Evolutionary conservation across 2,329 filamentous ascomycete species (phyloP).

Genomic region (Gremmenia infestans): DNA sequence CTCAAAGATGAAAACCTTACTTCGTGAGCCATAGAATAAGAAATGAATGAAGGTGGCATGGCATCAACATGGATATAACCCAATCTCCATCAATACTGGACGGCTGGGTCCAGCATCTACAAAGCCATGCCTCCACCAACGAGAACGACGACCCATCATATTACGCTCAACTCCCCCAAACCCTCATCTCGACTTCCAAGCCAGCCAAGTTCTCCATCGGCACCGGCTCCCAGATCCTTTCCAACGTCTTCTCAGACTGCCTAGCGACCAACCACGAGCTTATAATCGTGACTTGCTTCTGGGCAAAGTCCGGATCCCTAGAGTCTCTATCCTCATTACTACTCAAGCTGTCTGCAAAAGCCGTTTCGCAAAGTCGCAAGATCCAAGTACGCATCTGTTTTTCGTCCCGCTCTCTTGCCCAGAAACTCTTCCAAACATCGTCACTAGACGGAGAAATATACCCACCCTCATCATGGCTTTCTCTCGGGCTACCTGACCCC

Average conservation of each 20-base stretch:
- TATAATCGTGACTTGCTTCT: constrained; percentile 78
- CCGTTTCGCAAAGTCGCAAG: constrained; percentile 30
- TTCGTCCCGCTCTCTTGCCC: constrained; percentile 65
- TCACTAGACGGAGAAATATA: constrained; percentile 59
- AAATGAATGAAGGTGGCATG: not conserved
- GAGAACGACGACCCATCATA: constrained; percentile 40
- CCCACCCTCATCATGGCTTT: constrained; percentile 48
- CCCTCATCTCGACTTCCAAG: constrained; percentile 44
- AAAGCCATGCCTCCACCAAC: constrained; percentile 5
- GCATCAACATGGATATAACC: not conserved
- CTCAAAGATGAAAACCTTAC: not conserved
- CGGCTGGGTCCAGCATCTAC: constrained; percentile 14
- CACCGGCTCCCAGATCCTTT: constrained; percentile 51
- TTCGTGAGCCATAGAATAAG: not conserved
- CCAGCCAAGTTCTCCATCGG: constrained; percentile 49
- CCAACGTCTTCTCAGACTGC: constrained; percentile 56
- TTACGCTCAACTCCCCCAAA: constrained; percentile 40
- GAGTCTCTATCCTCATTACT: constrained; percentile 54
- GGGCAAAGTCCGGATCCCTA: constrained; percentile 62
- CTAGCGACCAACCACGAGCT: constrained; percentile 57
- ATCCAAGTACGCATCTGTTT: constrained; percentile 61
- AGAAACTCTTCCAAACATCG: constrained; percentile 71
- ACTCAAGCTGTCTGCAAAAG: constrained; percentile 50
- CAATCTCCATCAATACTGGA: constrained; percentile 5
- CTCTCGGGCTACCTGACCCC: constrained; percentile 58